These are phyloP conservation scores for Wickerhamomyces sp. DNA, from an alignment of 1,139 yeast species.

Conservation along the genomic window DNA sequence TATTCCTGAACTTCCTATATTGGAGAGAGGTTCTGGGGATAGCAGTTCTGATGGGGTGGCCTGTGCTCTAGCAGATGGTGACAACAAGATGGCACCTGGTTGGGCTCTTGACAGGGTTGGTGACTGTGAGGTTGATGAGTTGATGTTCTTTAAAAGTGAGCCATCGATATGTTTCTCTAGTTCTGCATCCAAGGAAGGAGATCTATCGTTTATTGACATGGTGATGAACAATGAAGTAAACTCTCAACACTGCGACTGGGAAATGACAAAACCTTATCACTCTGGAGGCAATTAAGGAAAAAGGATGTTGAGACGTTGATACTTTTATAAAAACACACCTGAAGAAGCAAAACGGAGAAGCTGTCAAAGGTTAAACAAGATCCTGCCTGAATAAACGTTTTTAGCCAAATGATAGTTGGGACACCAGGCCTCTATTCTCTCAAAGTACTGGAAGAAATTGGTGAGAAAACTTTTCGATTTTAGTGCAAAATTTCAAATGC, in stretches of 20 bases:
- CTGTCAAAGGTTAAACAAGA: not conserved
- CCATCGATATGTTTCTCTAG: conserved; percentile 13
- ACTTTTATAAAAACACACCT: not conserved
- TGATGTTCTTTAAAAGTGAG: conserved; percentile 8
- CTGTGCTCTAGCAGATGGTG: conserved; percentile 25
- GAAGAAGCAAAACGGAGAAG: not conserved
- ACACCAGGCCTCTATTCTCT: not conserved
- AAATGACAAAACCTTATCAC: too few species aligned
- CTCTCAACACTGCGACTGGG: not conserved
- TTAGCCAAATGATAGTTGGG: not conserved
- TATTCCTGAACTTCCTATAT: conserved; percentile 27
- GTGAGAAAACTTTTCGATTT: not conserved
- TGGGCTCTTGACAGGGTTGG: conserved; percentile 23
- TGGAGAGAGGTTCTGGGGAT: conserved; percentile 28
- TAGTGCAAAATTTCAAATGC: not conserved
- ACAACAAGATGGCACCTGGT: conserved; percentile 33
- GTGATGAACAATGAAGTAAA: not conserved
- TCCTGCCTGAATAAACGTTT: not conserved
- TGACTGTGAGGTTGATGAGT: not conserved
- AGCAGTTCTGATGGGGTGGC: conserved; percentile 8
- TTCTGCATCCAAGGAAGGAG: conserved; percentile 2
- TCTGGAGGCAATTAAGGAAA: not conserved
- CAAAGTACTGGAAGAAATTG: too few species aligned
- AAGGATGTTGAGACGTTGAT: not conserved
- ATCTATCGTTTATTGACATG: not conserved